Evolutionary conservation across 2,329 filamentous ascomycete species (phyloP).

Genomic region (Zymoseptoria brevis): DNA sequence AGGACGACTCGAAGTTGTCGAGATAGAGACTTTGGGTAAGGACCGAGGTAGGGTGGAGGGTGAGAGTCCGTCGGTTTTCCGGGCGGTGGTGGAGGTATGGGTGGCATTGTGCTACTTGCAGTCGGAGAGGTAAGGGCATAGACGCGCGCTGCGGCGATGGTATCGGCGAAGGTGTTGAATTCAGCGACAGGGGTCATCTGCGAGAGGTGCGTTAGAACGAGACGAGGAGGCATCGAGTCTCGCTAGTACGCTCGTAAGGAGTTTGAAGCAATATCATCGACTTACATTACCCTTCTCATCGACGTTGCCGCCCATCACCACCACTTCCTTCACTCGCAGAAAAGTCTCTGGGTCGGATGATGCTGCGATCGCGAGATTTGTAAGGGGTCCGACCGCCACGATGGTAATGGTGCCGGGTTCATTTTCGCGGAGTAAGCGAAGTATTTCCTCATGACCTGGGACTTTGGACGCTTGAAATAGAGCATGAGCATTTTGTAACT

Average conservation of each 20-base stretch:
- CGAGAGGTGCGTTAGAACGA: background rate
- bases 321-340: slow-evolving; percentile 77
- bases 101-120: slow-evolving; percentile 74
- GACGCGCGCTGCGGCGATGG: slow-evolving; percentile 40
- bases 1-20: slow-evolving; percentile 38
- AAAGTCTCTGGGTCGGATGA: slow-evolving; percentile 85
- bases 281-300: slow-evolving; percentile 65
- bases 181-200: slow-evolving; percentile 71
- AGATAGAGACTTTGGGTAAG: slow-evolving; percentile 37
- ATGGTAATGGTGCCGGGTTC: slow-evolving; percentile 84
- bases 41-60: slow-evolving; percentile 26
- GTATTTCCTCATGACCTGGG: slow-evolving; percentile 75
- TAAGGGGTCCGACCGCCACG: slow-evolving; percentile 80
- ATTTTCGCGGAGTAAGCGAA: slow-evolving; percentile 75
- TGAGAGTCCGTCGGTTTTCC: slow-evolving; percentile 12
- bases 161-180: slow-evolving; percentile 91
- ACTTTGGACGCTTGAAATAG: slow-evolving; percentile 67
- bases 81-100: slow-evolving; percentile 40
- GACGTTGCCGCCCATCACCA: slow-evolving; percentile 91
- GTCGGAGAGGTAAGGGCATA: slow-evolving; percentile 45
- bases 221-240: background rate
- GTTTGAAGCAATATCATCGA: background rate
- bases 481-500: slow-evolving; percentile 35
- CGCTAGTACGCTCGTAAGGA: background rate
- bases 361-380: slow-evolving; percentile 86